Base-by-base conservation (phyloP, 2,329 filamentous ascomycete genomes). In the Botryosphaeria dothidea region DNA sequence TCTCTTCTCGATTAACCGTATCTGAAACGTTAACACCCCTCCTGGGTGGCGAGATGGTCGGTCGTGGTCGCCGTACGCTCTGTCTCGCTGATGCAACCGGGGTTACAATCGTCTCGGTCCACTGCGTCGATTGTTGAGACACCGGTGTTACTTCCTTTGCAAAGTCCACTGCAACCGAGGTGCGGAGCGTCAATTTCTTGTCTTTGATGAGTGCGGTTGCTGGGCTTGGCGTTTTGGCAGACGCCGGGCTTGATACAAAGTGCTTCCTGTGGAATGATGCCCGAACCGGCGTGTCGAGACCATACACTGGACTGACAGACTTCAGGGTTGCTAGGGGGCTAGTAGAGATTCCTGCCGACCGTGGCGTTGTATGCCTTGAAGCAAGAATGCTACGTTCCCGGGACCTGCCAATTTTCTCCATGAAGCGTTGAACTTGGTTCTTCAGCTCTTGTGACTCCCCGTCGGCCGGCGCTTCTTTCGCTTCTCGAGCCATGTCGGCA, bases 401-500 rank as follows among this genome's bases (percentile, higher is more conserved):
- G 23, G 62, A 31, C 51, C 58, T 46, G 15, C 46, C 21, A 3
- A 67, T 52, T 19, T 66, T 68, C 19, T 27, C 56, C 25, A 64
- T 21, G 15, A 62, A 21, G 17, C 51, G 45, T n/a, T 56, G 38
- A 2, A 64, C 45, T 4, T 58, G 38, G 9, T 60, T 19, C 23
- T 38, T 52, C 19, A 64, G 43, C 1, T 68, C 49, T 8, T 68
- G 56, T 6, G 65, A 65, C n/a, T 66, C 65, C 25, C 48, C 65
- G 1, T 66, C 63, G 8, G 21, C 6, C n/a, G 62, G 62, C 13
- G 62, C 41, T 36, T 80, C 81, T 19, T 80, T 83, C 19, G 89
- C 86, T 31, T 85, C 79, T 31, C 81, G 75, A 0, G 91, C 92
- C 72, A 91, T 81, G 5, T 82, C 73, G 69, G 93, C 90, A 3